Conservation (phyloP, 805 yeast genomes). For the Yarrowia sp. region DNA sequence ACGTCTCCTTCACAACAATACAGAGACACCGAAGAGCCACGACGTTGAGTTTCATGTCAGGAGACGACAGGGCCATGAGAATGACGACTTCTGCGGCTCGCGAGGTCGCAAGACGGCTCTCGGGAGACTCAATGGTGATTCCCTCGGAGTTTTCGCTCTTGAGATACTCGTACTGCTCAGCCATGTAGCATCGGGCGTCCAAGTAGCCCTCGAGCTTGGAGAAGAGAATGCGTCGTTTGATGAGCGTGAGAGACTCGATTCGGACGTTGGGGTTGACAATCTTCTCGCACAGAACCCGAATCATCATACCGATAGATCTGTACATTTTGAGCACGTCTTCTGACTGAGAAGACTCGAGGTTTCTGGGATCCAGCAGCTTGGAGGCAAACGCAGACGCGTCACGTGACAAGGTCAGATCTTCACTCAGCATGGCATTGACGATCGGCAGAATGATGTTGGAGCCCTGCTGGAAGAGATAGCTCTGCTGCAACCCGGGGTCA, state of each 20-base stretch:
- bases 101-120: constrained; percentile 48
- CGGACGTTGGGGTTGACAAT: constrained; percentile 16
- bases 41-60: constrained; percentile 59
- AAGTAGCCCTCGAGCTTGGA: constrained; percentile 49
- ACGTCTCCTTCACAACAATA: constrained; percentile 46
- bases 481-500: constrained; percentile 17
- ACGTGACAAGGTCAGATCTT: constrained; percentile 27
- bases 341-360: constrained; percentile 3
- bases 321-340: constrained; percentile 28
- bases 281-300: constrained; percentile 45
- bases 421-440: constrained; percentile 30
- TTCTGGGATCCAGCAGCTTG: constrained; percentile 19
- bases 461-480: constrained; percentile 11
- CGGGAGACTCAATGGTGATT: constrained; percentile 47
- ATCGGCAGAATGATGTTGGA: constrained; percentile 29
- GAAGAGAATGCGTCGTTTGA: constrained; percentile 22
- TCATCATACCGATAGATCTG: constrained; percentile 49
- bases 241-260: constrained; percentile 4
- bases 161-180: constrained; percentile 46
- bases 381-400: constrained; percentile 20
- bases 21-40: constrained; percentile 55
- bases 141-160: constrained; percentile 45
- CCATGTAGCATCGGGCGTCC: constrained; percentile 51
- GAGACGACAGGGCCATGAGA: constrained; percentile 60
- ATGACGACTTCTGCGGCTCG: constrained; percentile 60